Percentiles rank a stretch among this genome's conserved stretches.
phyloP scores from a whole-genome alignment of 345 rosid genomes.

The Toxicodendron radicans region DNA sequence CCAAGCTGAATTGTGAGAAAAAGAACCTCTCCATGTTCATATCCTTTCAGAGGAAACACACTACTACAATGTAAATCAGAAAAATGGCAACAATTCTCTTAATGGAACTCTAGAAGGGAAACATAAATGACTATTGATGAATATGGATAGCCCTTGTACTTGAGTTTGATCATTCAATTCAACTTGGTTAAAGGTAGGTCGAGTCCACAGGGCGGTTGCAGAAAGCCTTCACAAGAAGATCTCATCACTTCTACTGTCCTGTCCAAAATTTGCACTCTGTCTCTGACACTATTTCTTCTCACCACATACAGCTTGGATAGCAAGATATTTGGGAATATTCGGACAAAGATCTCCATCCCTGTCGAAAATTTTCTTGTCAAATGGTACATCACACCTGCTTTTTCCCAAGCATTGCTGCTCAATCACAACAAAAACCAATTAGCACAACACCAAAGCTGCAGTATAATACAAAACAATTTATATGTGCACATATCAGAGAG shows the following conservation, averaged over 20 bases:
- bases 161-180: neutral
- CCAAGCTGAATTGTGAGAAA: neutral
- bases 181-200: neutral
- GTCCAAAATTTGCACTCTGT: neutral
- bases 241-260: neutral
- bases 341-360: conserved; percentile 32
- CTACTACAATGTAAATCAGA: too few species aligned
- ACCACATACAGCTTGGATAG: conserved; percentile 39
- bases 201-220: neutral
- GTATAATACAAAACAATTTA: neutral
- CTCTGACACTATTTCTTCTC: neutral
- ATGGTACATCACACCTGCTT: conserved; percentile 29
- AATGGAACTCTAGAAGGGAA: neutral
- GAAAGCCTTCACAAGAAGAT: neutral
- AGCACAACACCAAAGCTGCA: neutral
- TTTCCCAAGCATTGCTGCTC: conserved; percentile 43
- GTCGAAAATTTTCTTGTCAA: conserved; percentile 25
- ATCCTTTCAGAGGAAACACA: too few species aligned
- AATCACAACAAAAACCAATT: neutral
- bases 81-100: neutral
- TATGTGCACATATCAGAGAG: neutral
- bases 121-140: neutral
- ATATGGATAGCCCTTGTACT: neutral
- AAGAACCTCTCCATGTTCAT: too few species aligned
- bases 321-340: conserved; percentile 26